Evolutionary conservation across 306 rosid genomes (phyloP).

Genomic region (Cucumis hystrix): DNA sequence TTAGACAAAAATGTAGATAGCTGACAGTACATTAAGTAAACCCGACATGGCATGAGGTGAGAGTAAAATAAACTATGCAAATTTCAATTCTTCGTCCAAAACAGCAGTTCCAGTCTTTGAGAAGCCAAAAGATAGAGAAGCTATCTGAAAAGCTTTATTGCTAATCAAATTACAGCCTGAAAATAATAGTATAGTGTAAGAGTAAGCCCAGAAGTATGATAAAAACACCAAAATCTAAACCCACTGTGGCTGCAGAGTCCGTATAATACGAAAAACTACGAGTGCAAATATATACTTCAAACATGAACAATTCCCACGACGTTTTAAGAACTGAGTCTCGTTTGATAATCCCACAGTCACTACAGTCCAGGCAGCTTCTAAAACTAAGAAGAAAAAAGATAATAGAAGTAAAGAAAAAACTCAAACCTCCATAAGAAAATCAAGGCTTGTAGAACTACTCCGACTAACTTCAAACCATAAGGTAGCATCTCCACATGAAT

Average conservation of each 20-base stretch:
- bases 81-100: slow-evolving; percentile 16
- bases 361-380: background rate
- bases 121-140: slow-evolving; percentile 12
- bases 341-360: no score
- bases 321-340: no score
- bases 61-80: slow-evolving; percentile 20
- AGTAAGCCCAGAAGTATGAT: background rate
- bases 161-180: slow-evolving; percentile 30
- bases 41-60: slow-evolving; percentile 42
- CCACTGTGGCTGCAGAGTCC: background rate
- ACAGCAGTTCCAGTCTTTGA: slow-evolving; percentile 5
- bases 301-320: no score
- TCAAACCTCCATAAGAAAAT: background rate
- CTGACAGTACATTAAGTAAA: slow-evolving; percentile 30
- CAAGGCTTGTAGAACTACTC: background rate
- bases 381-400: background rate
- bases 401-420: background rate
- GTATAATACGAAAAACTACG: background rate
- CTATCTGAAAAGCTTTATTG: slow-evolving; percentile 19
- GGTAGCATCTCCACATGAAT: background rate
- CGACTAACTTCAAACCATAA: background rate
- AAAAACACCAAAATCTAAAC: background rate
- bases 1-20: background rate
- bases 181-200: slow-evolving; percentile 19
- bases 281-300: background rate